Conservation (phyloP, 73 alveolate species). For the Symbiodinium natans region DNA sequence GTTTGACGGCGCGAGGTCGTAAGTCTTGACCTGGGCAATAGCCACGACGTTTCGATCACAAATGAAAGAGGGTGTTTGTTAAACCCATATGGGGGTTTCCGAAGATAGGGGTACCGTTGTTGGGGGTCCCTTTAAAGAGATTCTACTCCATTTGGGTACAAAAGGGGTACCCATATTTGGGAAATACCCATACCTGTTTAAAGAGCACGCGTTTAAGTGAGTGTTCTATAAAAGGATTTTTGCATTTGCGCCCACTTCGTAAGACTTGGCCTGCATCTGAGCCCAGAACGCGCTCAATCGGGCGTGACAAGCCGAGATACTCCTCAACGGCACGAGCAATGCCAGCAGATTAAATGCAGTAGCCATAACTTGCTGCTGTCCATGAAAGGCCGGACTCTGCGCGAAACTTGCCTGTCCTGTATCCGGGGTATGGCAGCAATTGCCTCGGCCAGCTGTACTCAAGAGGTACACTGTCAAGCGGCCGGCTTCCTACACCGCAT, state of each 20-base stretch:
- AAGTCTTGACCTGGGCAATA: conserved; percentile 30
- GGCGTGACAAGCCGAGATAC: conserved; percentile 61
- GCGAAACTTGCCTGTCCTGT: neutral
- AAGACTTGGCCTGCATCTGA: neutral
- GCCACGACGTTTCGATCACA: no score
- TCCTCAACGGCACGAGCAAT: neutral
- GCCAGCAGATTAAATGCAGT: neutral
- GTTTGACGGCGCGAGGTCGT: conserved; percentile 67
- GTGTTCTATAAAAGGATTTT: no score
- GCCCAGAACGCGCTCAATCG: conserved; percentile 5
- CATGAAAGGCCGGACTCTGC: neutral
- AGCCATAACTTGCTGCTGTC: no score
- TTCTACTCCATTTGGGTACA: no score
- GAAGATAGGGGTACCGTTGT: no score
- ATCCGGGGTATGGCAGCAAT: conserved; percentile 85
- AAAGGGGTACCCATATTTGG: no score
- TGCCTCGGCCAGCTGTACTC: conserved; percentile 25
- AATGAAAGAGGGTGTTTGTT: no score
- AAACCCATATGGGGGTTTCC: no score
- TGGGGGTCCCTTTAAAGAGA: no score
- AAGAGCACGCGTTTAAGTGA: neutral
- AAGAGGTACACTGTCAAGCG: no score
- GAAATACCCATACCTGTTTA: no score
- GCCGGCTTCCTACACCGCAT: no score
- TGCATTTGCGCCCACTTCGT: neutral